These are phyloP conservation scores for Fistulina hepatica DNA, from an alignment of 1,284 basidiomycete genomes.

Conservation along the genomic window DNA sequence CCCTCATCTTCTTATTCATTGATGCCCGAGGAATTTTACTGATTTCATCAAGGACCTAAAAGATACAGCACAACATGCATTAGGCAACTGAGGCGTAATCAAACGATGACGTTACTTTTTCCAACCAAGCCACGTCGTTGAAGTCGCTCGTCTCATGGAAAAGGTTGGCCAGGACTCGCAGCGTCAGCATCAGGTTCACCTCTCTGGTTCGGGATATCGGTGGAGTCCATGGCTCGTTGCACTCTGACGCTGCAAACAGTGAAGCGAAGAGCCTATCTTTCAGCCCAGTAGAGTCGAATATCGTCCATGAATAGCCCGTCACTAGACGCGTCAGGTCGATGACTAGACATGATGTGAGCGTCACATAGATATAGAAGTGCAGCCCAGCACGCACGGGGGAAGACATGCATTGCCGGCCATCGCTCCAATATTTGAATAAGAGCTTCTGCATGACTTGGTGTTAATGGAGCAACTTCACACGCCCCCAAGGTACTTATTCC, in stretches of 20 bases:
- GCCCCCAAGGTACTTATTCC: conserved; percentile 34
- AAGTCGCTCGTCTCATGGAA: conserved; percentile 46
- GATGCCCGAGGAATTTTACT: conserved; percentile 37
- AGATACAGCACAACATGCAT: conserved; percentile 1
- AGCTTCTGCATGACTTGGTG: conserved; percentile 51
- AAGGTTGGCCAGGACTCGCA: conserved; percentile 75
- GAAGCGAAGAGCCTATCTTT: conserved; percentile 46
- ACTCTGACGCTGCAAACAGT: conserved; percentile 62
- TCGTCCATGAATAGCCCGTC: conserved; percentile 51
- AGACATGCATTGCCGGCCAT: conserved; percentile 75
- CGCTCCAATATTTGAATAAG: conserved; percentile 58
- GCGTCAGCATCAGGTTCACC: conserved; percentile 77
- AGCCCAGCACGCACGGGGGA: conserved; percentile 53
- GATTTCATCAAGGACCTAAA: conserved; percentile 46
- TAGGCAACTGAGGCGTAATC: background rate
- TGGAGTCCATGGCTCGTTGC: conserved; percentile 42
- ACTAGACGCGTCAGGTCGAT: conserved; percentile 81
- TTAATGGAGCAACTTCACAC: conserved; percentile 27
- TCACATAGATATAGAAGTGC: background rate
- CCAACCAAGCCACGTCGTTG: conserved; percentile 38
- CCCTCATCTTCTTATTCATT: conserved; percentile 60
- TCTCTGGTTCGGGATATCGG: conserved; percentile 62
- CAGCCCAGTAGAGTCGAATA: conserved; percentile 34
- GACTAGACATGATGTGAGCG: conserved; percentile 35
- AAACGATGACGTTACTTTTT: conserved; percentile 31